Evolutionary conservation across 495 filamentous ascomycete genomes (phyloP).

Genomic region (Friedmanniomyces endolithicus): DNA sequence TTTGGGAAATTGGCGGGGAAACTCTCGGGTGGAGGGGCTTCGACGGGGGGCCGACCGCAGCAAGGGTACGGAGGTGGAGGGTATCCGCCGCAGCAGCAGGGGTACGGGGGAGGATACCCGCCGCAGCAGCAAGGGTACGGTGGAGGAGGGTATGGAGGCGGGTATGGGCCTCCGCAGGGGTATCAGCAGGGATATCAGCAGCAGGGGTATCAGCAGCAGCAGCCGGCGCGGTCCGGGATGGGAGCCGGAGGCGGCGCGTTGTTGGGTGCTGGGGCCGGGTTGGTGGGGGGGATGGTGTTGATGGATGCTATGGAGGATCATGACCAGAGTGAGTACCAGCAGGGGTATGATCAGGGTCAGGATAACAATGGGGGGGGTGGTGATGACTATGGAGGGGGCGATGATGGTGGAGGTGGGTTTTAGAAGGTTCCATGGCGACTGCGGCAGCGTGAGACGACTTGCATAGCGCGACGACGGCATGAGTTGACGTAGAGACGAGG

Average conservation of each 20-base stretch:
- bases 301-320: slow-evolving; percentile 18
- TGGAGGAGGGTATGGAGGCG: slow-evolving; percentile 25
- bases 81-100: background rate
- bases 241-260: slow-evolving; percentile 19
- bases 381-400: background rate
- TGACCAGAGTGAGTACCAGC: background rate
- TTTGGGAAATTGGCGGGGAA: slow-evolving; percentile 44
- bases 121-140: slow-evolving; percentile 31
- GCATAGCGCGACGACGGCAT: too few relatives aligned
- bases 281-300: slow-evolving; percentile 21
- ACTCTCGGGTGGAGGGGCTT: background rate
- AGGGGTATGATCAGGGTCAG: slow-evolving; percentile 1
- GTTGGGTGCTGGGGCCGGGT: slow-evolving; percentile 21
- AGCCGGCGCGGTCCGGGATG: slow-evolving; percentile 23
- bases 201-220: slow-evolving; percentile 27
- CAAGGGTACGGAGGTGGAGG: slow-evolving; percentile 16
- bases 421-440: too few relatives aligned
- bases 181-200: slow-evolving; percentile 20
- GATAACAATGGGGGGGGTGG: slow-evolving; percentile 1
- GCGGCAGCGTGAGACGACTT: background rate
- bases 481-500: too few relatives aligned
- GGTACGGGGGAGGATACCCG: slow-evolving; percentile 16
- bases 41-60: slow-evolving; percentile 13
- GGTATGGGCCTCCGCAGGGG: slow-evolving; percentile 1
- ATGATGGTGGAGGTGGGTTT: background rate